Evolutionary conservation across 1,139 yeast genomes (phyloP), one percentile per base, ranked within the genome.

Genomic region (Hanseniaspora uvarum): DNA sequence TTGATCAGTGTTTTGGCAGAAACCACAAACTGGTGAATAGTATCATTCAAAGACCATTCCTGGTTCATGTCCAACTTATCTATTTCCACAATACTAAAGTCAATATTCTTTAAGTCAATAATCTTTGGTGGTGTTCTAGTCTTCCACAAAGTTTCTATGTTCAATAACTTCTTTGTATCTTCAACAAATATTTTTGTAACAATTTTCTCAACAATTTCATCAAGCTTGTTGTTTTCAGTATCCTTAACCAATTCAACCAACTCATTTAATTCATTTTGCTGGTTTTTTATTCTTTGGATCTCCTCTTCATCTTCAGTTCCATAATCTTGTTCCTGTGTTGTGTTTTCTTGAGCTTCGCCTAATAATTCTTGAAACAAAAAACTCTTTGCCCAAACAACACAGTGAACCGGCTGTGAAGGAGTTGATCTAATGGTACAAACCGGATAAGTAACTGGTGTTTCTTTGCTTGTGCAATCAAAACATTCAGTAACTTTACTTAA

Each of bases 371-470:
- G 74, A 64, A 89, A 88, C 54, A 94, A 70, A 64, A 86, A 94
- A 62, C 85, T 87, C 63, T 94, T 94, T 14, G 97, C 95, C 98
- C 99, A 94, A 0, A 94, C 95, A 41, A 94, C 83, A 65, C 96
- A 87, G 65, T 94, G 99, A 10, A 92, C 83, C 0, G 97, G 97
- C 65, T 84, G 89, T 0, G 96, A 86, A 0, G 98, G 99, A 0
- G 98, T 92, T 10, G 96, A 86, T 59, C 99, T 75, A 55, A 94
- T 94, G 0, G 98, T 94, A 66, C 99, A 94, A 2, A 94, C 96
- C 0, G 99, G 96, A 66, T 80, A 92, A 0, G 94, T 77, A 63
- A 86, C 88, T 3, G 96, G 96, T 0, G 94, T 81, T 37, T 81
- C 94, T 63, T 89, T 87, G 6, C 85, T 79, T 34, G 81, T 79